phyloP scores from a whole-genome alignment of 208 protist species.

The Trypanosoma platydactyli region DNA sequence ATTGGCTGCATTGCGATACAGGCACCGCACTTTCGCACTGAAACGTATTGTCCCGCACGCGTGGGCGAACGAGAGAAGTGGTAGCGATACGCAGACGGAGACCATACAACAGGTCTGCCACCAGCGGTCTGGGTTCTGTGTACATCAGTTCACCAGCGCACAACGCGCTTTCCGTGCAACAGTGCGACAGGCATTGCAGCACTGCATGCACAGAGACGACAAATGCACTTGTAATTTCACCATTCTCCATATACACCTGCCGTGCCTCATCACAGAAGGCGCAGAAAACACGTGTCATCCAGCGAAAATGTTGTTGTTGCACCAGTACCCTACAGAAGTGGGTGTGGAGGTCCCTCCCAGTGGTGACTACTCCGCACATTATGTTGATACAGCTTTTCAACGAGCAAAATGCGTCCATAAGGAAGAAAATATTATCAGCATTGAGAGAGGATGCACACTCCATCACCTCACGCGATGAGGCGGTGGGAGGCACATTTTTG shows the following conservation, averaged over 20 bases:
- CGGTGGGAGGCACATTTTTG: background rate
- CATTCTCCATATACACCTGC: slow-evolving; percentile 14
- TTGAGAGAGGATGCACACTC: slow-evolving; percentile 26
- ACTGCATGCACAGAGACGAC: slow-evolving; percentile 42
- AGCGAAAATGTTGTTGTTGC: slow-evolving; percentile 27
- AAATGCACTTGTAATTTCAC: slow-evolving; percentile 33
- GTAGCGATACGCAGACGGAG: slow-evolving; percentile 63
- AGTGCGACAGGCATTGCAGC: slow-evolving; percentile 51
- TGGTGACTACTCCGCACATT: slow-evolving; percentile 29
- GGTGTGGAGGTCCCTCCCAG: slow-evolving; percentile 18
- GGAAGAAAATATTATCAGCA: slow-evolving; percentile 50
- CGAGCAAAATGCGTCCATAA: slow-evolving; percentile 58
- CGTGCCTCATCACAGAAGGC: slow-evolving; percentile 58
- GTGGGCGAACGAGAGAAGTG: slow-evolving; percentile 45
- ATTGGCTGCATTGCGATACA: background rate
- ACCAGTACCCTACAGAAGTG: slow-evolving; percentile 22
- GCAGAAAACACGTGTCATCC: slow-evolving; percentile 42
- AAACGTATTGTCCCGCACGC: slow-evolving; percentile 34
- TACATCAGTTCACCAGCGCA: slow-evolving; percentile 58
- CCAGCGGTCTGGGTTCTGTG: slow-evolving; percentile 67
- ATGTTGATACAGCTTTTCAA: slow-evolving; percentile 46
- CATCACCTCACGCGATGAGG: background rate
- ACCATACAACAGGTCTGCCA: slow-evolving; percentile 72
- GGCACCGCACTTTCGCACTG: background rate
- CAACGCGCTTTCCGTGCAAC: slow-evolving; percentile 37